These are phyloP conservation scores for Phyllachora maydis DNA, from an alignment of 2,329 filamentous ascomycete species.

Conservation along the genomic window DNA sequence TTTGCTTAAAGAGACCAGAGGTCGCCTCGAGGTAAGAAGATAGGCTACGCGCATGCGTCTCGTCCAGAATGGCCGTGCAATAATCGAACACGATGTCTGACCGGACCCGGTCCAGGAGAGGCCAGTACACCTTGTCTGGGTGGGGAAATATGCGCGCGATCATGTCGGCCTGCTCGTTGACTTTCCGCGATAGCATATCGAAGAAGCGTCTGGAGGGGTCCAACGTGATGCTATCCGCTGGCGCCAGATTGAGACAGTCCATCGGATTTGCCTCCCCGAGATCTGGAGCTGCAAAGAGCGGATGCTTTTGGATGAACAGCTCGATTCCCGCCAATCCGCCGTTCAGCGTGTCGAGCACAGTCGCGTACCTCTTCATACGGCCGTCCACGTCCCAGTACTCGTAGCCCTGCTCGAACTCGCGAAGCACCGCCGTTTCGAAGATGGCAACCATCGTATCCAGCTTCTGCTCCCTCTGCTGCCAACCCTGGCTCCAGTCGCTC, in stretches of 20 bases:
- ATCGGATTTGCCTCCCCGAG: constrained; percentile 42
- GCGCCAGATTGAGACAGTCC: constrained; percentile 58
- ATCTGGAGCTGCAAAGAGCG: constrained; percentile 33
- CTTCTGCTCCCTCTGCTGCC: constrained; percentile 47
- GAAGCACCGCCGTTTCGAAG: constrained; percentile 77
- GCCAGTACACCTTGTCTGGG: constrained; percentile 48
- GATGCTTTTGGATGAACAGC: constrained; percentile 74
- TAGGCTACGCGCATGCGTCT: constrained; percentile 57
- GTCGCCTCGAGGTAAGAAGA: constrained; percentile 69
- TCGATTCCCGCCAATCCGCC: constrained; percentile 63
- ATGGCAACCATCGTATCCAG: constrained; percentile 55
- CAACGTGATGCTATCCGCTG: constrained; percentile 48
- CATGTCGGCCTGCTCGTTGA: constrained; percentile 63
- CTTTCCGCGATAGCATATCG: constrained; percentile 46
- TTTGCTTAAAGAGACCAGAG: constrained; percentile 75
- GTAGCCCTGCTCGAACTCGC: constrained; percentile 86
- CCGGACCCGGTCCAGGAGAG: constrained; percentile 62
- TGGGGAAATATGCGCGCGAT: constrained; percentile 71
- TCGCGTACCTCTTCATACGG: constrained; percentile 72
- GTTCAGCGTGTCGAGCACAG: constrained; percentile 66
- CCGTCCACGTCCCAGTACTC: constrained; percentile 77
- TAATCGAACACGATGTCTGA: constrained; percentile 80
- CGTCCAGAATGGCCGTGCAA: constrained; percentile 66
- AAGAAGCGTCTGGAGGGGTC: constrained; percentile 73
- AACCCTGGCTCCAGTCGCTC: constrained; percentile 64